Percentiles rank a stretch among this genome's conserved stretches.
phyloP scores from a whole-genome alignment of 805 yeast species.

The Yamadazyma takamatsuzukensis region DNA sequence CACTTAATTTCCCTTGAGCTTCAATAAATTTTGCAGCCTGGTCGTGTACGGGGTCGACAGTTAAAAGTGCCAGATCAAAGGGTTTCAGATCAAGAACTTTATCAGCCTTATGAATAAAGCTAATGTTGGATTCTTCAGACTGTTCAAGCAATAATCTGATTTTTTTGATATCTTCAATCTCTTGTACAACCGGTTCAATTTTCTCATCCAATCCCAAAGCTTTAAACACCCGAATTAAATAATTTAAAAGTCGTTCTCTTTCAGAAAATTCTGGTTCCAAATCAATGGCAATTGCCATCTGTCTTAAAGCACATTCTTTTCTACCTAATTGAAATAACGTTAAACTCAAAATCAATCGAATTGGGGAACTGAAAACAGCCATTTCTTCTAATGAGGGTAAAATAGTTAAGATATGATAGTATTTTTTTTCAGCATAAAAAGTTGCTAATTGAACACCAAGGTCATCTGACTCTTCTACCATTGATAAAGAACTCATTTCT shows the following conservation, averaged over 20 bases:
- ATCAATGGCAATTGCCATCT: conserved; percentile 23
- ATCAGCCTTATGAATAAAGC: too few relatives aligned
- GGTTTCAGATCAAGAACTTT: too few relatives aligned
- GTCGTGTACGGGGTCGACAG: conserved; percentile 17
- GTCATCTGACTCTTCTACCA: conserved; percentile 1
- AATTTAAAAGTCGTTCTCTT: conserved; percentile 11
- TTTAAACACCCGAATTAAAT: conserved; percentile 16
- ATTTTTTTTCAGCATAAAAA: conserved; percentile 11
- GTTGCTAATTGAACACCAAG: too few relatives aligned
- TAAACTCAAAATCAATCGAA: conserved; percentile 16
- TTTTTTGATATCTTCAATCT: neutral
- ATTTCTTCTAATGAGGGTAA: conserved; percentile 7
- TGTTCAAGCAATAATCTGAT: too few relatives aligned
- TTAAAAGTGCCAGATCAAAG: too few relatives aligned
- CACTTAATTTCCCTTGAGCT: conserved; percentile 14
- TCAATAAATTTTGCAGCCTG: conserved; percentile 18
- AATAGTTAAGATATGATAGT: conserved; percentile 15
- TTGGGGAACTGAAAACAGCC: conserved; percentile 7
- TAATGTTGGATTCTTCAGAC: too few relatives aligned
- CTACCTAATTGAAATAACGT: conserved; percentile 22
- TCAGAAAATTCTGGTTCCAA: conserved; percentile 13
- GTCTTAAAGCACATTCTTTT: conserved; percentile 19
- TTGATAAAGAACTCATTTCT: neutral
- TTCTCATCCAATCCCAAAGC: conserved; percentile 3
- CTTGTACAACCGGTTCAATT: neutral